Percentiles rank a stretch among this genome's conserved stretches.
Evolutionary conservation across 768 basidiomycete species (phyloP).

Genomic region (Tulasnella sp.): DNA sequence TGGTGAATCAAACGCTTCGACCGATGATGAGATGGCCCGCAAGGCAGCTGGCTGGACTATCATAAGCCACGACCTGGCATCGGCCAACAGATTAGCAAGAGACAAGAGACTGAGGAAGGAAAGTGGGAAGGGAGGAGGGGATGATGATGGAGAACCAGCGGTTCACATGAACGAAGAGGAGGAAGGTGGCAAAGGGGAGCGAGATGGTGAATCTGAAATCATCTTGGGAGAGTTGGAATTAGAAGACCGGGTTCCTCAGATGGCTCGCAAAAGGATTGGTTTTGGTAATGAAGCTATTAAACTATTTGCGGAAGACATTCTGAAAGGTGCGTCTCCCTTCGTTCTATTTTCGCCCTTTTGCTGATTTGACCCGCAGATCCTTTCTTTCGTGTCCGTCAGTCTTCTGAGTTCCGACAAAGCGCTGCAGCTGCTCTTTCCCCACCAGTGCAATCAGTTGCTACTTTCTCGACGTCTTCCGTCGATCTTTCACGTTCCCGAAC

Average conservation of each 20-base stretch:
- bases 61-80: slow-evolving; percentile 47
- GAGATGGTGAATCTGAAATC: slow-evolving; percentile 76
- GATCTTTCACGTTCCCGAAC: slow-evolving; percentile 8
- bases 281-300: slow-evolving; percentile 54
- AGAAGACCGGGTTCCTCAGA: slow-evolving; percentile 45
- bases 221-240: slow-evolving; percentile 70
- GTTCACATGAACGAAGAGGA: slow-evolving; percentile 40
- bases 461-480: slow-evolving; percentile 44
- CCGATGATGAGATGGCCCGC: slow-evolving; percentile 10
- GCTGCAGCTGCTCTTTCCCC: slow-evolving; percentile 32
- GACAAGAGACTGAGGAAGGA: slow-evolving; percentile 19
- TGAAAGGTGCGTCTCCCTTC: slow-evolving; percentile 58
- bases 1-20: slow-evolving; percentile 47
- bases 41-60: slow-evolving; percentile 64
- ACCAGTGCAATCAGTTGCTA: slow-evolving; percentile 36
- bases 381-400: slow-evolving; percentile 34
- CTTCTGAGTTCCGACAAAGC: slow-evolving; percentile 37
- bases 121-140: slow-evolving; percentile 38
- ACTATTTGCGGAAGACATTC: slow-evolving; percentile 71
- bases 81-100: slow-evolving; percentile 39
- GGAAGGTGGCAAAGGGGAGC: slow-evolving; percentile 47
- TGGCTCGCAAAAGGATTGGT: slow-evolving; percentile 18
- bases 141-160: slow-evolving; percentile 39
- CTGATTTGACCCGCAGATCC: slow-evolving; percentile 36
- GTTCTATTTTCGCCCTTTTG: neutral